Conservation (phyloP, 192 early-diverging fungal genomes). For the Rhizophlyctis rosea region DNA sequence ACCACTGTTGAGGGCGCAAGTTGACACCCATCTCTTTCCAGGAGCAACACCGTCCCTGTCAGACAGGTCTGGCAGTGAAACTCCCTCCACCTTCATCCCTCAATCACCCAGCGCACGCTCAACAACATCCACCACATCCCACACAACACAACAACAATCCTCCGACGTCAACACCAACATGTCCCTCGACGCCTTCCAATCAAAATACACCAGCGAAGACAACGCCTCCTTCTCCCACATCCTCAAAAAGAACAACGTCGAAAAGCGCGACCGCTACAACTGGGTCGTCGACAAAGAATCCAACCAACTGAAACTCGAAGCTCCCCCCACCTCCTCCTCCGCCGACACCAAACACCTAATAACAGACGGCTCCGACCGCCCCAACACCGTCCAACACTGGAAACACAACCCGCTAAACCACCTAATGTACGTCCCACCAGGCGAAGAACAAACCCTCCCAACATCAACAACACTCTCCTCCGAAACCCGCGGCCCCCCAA, state of each 20-base stretch:
- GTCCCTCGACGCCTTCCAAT: constrained; percentile 70
- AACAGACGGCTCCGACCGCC: neutral
- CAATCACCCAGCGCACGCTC: too few species aligned
- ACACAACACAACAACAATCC: neutral
- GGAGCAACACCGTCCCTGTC: too few species aligned
- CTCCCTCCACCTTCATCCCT: too few species aligned
- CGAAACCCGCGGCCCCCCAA: constrained; percentile 48
- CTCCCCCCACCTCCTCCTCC: neutral
- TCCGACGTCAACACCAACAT: constrained; percentile 44
- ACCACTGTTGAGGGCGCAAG: neutral
- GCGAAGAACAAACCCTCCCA: too few species aligned
- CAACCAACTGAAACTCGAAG: constrained; percentile 27
- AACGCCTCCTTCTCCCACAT: constrained; percentile 73
- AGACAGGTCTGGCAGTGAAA: too few species aligned
- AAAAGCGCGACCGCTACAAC: constrained; percentile 53
- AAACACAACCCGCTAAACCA: neutral
- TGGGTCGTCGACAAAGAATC: constrained; percentile 68
- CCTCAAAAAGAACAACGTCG: constrained; percentile 58
- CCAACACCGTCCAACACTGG: neutral
- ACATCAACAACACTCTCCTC: too few species aligned
- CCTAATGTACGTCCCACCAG: too few species aligned
- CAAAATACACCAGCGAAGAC: constrained; percentile 74
- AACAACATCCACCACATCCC: constrained; percentile 10
- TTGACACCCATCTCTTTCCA: too few species aligned
- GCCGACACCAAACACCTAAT: too few species aligned